Conservation (phyloP, 1,284 basidiomycete genomes). For the Ceratobasidium theobromae region DNA sequence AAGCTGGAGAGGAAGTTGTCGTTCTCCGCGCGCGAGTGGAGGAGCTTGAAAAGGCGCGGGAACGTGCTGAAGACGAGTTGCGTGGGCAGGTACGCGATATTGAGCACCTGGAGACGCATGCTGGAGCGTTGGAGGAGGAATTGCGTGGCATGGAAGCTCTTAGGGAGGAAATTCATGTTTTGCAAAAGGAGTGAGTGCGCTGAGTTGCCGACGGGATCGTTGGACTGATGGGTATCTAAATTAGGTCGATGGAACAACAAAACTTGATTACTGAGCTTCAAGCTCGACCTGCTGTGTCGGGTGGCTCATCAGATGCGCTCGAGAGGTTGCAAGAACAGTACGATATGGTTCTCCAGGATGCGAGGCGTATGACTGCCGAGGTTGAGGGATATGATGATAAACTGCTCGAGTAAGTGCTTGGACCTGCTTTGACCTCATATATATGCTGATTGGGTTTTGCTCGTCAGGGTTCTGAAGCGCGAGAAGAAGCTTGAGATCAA, state of each 20-base stretch:
- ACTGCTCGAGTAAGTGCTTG: constrained; percentile 34
- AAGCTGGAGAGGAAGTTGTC: not conserved
- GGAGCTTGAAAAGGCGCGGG: not conserved
- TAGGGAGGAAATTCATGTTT: constrained; percentile 11
- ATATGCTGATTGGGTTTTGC: not conserved
- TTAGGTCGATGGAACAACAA: constrained; percentile 9
- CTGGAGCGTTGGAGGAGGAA: constrained; percentile 18
- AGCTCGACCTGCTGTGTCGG: not conserved
- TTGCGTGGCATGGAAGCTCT: constrained; percentile 18
- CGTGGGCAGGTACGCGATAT: constrained; percentile 6
- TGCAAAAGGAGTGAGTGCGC: constrained; percentile 24
- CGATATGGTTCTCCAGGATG: constrained; percentile 30
- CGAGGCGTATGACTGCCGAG: constrained; percentile 24
- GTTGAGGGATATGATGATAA: constrained; percentile 34
- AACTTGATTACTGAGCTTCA: constrained; percentile 1
- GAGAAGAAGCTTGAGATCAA: constrained; percentile 34
- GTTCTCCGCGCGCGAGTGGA: not conserved
- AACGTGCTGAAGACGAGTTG: constrained; percentile 1
- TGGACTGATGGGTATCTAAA: not conserved
- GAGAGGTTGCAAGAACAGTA: constrained; percentile 31
- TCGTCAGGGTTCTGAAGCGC: constrained; percentile 30
- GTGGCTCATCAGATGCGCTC: constrained; percentile 12
- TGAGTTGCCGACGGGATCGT: not conserved
- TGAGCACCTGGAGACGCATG: constrained; percentile 12
- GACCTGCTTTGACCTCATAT: no score